These are phyloP conservation scores for Fimicolochytrium jonesii DNA, from an alignment of 192 early-diverging fungal species.

Conservation along the genomic window DNA sequence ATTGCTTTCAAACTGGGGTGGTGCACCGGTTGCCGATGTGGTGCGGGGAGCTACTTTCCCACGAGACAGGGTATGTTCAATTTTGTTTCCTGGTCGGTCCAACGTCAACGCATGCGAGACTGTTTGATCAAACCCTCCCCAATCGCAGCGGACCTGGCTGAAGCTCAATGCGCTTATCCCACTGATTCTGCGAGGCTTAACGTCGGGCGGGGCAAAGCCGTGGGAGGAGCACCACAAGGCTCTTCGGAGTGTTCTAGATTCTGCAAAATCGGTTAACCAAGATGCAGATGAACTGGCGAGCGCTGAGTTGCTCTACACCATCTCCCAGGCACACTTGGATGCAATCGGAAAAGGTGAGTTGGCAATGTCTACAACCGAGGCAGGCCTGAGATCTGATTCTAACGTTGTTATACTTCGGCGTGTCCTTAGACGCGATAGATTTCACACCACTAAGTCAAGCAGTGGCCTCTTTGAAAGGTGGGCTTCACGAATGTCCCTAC, in stretches of 20 bases:
- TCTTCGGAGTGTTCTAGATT: background rate
- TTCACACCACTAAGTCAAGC: background rate
- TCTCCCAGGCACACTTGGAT: too few species aligned
- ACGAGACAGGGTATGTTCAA: slow-evolving; percentile 3
- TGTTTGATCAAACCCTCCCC: slow-evolving; percentile 19
- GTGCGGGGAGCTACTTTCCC: slow-evolving; percentile 22
- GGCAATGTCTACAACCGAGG: too few species aligned
- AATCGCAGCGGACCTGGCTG: slow-evolving; percentile 27
- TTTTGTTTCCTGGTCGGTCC: background rate
- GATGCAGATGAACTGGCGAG: background rate
- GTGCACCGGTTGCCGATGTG: slow-evolving; percentile 28
- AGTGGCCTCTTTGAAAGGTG: background rate
- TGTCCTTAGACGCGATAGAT: background rate
- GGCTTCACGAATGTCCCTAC: too few species aligned
- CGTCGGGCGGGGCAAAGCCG: background rate
- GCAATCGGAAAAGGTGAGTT: too few species aligned
- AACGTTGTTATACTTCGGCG: too few species aligned
- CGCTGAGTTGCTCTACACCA: too few species aligned
- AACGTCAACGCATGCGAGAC: slow-evolving; percentile 11
- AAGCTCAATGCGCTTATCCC: slow-evolving; percentile 34
- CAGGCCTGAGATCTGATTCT: too few species aligned
- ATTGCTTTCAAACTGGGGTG: slow-evolving; percentile 58
- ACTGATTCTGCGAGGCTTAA: slow-evolving; percentile 28
- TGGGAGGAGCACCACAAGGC: background rate
- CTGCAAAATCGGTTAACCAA: background rate